These are phyloP conservation scores for Nitzschia putrida DNA, from an alignment of 108 stramenopile genomes.

Conservation along the genomic window DNA sequence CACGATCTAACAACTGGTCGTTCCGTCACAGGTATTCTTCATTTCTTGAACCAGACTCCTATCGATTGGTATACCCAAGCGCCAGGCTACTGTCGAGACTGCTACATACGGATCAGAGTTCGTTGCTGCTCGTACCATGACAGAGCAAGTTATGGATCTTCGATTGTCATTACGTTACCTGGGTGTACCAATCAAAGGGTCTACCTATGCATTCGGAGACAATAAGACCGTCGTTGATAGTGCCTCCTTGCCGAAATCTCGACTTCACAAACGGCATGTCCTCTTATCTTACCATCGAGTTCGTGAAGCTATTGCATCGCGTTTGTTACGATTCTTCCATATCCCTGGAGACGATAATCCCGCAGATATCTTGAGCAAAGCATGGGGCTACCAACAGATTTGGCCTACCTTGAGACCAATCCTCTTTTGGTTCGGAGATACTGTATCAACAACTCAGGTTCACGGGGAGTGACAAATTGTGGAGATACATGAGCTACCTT, in stretches of 20 bases:
- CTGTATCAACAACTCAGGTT: background rate
- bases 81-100: slow-evolving; percentile 21
- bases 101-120: slow-evolving; percentile 33
- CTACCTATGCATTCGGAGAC: slow-evolving; percentile 41
- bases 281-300: slow-evolving; percentile 2
- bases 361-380: slow-evolving; percentile 3
- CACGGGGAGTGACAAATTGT: slow-evolving; percentile 3
- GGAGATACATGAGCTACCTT: too few species aligned
- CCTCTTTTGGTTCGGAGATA: background rate
- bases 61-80: slow-evolving; percentile 36
- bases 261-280: background rate
- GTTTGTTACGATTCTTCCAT: background rate
- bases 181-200: slow-evolving; percentile 39
- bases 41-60: slow-evolving; percentile 35
- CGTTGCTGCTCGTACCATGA: slow-evolving; percentile 3
- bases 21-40: slow-evolving; percentile 34
- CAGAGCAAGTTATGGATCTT: slow-evolving; percentile 41
- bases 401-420: background rate
- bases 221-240: slow-evolving; percentile 9
- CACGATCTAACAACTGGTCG: slow-evolving; percentile 15
- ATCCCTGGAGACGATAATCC: slow-evolving; percentile 7
- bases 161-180: slow-evolving; percentile 38
- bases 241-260: background rate
- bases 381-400: slow-evolving; percentile 3
- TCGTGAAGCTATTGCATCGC: slow-evolving; percentile 21